These are phyloP conservation scores for Phytophthora crassamura DNA, from an alignment of 352 stramenopile species.

Conservation along the genomic window DNA sequence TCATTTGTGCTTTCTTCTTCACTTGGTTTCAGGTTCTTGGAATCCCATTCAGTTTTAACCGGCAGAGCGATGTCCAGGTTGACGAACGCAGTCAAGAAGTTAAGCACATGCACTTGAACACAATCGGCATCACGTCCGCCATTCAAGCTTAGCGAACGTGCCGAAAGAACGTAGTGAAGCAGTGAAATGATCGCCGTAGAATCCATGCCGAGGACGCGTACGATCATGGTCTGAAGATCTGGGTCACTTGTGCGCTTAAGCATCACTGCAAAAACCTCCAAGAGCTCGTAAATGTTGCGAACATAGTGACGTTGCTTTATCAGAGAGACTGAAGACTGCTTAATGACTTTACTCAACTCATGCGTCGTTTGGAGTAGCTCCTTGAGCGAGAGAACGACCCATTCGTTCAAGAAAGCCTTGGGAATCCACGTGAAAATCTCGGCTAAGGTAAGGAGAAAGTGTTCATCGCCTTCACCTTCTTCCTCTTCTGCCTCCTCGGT, in stretches of 20 bases:
- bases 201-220: constrained; percentile 39
- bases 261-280: constrained; percentile 45
- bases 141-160: constrained; percentile 7
- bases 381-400: constrained; percentile 54
- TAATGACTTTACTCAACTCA: constrained; percentile 36
- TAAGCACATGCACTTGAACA: constrained; percentile 37
- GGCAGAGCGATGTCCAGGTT: constrained; percentile 46
- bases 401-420: constrained; percentile 52
- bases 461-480: constrained; percentile 3
- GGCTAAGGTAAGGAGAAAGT: constrained; percentile 32
- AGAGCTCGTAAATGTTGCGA: constrained; percentile 32
- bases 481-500: constrained; percentile 5
- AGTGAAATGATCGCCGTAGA: constrained; percentile 37
- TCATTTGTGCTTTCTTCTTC: constrained; percentile 24
- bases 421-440: constrained; percentile 54
- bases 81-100: constrained; percentile 47
- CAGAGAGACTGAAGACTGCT: constrained; percentile 7
- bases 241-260: constrained; percentile 46
- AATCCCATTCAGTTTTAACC: constrained; percentile 24
- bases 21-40: constrained; percentile 12
- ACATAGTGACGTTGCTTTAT: constrained; percentile 12
- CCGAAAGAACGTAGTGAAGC: constrained; percentile 31
- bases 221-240: constrained; percentile 52
- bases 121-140: constrained; percentile 7
- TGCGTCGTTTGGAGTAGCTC: constrained; percentile 50